Base-by-base conservation (phyloP, 345 rosid genomes). In the Gossypium sturtianum region DNA sequence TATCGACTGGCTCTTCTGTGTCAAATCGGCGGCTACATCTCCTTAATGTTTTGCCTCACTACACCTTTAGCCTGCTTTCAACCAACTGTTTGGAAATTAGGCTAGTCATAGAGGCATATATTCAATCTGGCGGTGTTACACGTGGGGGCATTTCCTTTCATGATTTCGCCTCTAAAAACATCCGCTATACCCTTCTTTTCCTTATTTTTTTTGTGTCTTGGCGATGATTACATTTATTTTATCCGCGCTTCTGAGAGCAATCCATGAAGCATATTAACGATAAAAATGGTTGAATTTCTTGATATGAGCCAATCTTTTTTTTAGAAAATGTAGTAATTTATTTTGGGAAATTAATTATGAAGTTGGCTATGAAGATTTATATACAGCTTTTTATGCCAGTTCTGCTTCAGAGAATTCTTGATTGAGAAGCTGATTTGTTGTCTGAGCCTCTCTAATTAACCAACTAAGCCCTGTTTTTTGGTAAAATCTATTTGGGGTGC, bases 381-480 rank as follows among this genome's bases (percentile, higher is more conserved):
- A 61, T 7, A 61, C 94, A 89, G 93, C 91, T 91, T 86, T 76
- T 86, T 77, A 87, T 76, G 97, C 94, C 97, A 90, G 98, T 94
- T 91, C 94, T 94, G 97, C 98, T 90, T 85, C 98, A 77, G 98
- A 94, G 64, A 88, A 84, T 87, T 88, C 94, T 76, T 94, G 98
- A 92, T 92, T 19, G 94, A 89, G 59, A 85, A 89, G 93, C 93
- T 89, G 97, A 80, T 75, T 67, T 57, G 47, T 64, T 56, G 9
- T 83, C 96, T 86, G 93, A 89, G 97, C 90, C 84, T 60, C 19
- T 45, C 1, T 13, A 0, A 8, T 9, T 59, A 34, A 34, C 13
- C 17, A 8, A 3, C 34, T 44, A 34, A 38, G n/a, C 67, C 22
- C 47, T 38, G 22, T 16, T 8, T 59, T 16, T 1, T 4, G 47